These are phyloP conservation scores for Aspergillus indologenus DNA, from an alignment of 495 filamentous ascomycete genomes.

Conservation along the genomic window DNA sequence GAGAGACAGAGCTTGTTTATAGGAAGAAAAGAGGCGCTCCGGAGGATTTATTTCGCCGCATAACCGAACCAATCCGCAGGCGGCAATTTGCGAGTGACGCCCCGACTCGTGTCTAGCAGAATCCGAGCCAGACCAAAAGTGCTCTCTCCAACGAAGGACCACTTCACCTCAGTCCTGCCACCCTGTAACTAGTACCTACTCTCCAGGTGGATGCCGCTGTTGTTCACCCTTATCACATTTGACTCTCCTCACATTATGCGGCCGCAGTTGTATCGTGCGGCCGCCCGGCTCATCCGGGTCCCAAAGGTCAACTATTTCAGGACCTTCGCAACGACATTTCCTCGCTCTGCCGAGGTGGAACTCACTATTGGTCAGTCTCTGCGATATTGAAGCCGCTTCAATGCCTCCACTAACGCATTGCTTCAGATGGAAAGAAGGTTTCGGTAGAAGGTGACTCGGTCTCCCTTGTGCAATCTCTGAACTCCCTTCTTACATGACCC, in stretches of 20 bases:
- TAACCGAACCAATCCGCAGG: conserved; percentile 37
- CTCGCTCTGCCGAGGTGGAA: conserved; percentile 83
- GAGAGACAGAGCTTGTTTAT: conserved; percentile 22
- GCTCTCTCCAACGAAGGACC: conserved; percentile 34
- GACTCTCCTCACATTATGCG: conserved; percentile 65
- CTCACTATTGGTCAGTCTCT: conserved; percentile 77
- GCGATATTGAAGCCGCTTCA: conserved; percentile 18
- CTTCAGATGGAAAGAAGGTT: conserved; percentile 88
- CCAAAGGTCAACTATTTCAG: conserved; percentile 59
- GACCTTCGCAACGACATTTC: conserved; percentile 70
- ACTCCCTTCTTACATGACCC: conserved; percentile 27
- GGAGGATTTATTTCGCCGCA: conserved; percentile 32
- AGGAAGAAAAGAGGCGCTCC: conserved; percentile 19
- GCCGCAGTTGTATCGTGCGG: conserved; percentile 80
- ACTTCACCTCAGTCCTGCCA: conserved; percentile 15
- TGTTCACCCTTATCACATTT: conserved; percentile 36
- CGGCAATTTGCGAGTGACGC: conserved; percentile 36
- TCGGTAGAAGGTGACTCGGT: conserved; percentile 78
- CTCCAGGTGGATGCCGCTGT: conserved; percentile 8
- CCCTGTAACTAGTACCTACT: conserved; percentile 11
- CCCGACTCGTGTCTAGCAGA: conserved; percentile 27
- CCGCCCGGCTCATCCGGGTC: conserved; percentile 71
- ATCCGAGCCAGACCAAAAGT: conserved; percentile 33
- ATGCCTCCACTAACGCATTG: conserved; percentile 13
- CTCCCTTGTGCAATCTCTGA: conserved; percentile 2